A percentile compares a stretch with the other conserved stretches of the same genome.
These are phyloP conservation scores for Floccularia luteovirens DNA, from an alignment of 768 basidiomycete genomes.

Conservation along the genomic window DNA sequence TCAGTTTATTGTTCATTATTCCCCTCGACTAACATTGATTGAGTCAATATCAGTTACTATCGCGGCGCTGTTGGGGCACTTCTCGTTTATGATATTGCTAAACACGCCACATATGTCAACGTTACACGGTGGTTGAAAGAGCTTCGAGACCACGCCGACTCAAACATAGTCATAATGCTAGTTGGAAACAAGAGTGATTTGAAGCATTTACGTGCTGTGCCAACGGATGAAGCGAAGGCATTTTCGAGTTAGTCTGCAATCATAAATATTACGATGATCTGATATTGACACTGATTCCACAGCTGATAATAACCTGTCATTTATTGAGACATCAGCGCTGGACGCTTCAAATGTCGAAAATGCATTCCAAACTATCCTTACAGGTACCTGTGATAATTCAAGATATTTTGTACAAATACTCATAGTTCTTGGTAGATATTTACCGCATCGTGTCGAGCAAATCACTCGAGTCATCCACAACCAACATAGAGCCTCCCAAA, in stretches of 20 bases:
- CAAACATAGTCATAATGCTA: slow-evolving; percentile 92
- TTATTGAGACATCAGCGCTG: slow-evolving; percentile 99
- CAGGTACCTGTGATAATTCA: slow-evolving; percentile 44
- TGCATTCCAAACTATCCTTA: slow-evolving; percentile 95
- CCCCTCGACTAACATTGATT: slow-evolving; percentile 1
- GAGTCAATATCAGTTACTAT: slow-evolving; percentile 64
- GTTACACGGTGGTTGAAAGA: slow-evolving; percentile 97
- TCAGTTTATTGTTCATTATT: slow-evolving; percentile 31
- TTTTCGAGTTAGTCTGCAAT: slow-evolving; percentile 65
- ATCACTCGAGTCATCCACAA: slow-evolving; percentile 79
- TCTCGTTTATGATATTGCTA: slow-evolving; percentile 91
- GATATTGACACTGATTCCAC: slow-evolving; percentile 1
- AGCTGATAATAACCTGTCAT: slow-evolving; percentile 90
- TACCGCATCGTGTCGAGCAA: slow-evolving; percentile 97
- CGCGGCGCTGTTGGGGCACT: slow-evolving; percentile 93
- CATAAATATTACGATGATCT: background rate
- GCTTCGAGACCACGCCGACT: slow-evolving; percentile 89
- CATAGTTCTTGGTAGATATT: slow-evolving; percentile 56
- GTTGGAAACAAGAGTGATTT: slow-evolving; percentile 99
- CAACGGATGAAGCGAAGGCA: slow-evolving; percentile 93
- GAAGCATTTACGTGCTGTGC: slow-evolving; percentile 93
- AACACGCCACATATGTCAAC: slow-evolving; percentile 90
- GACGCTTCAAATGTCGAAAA: slow-evolving; percentile 98
- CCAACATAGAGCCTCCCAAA: slow-evolving; percentile 72
- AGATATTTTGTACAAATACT: background rate